phyloP scores from a whole-genome alignment of 2,329 filamentous ascomycete species.

The Ophiocordyceps australis region DNA sequence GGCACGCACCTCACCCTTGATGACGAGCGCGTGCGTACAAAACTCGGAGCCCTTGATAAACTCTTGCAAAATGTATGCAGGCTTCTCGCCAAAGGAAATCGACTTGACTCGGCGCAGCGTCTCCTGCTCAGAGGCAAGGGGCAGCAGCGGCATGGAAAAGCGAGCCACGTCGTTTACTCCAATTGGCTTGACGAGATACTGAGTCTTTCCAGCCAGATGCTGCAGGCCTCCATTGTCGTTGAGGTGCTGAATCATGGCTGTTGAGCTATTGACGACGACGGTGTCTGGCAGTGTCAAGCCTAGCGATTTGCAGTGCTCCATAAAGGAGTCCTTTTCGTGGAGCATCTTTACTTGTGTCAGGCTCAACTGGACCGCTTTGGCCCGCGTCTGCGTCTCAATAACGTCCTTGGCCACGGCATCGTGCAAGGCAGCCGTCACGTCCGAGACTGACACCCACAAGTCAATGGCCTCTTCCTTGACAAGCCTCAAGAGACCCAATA shows the following conservation, averaged over 20 bases:
- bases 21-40: slow-evolving; percentile 51
- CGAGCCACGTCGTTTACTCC: slow-evolving; percentile 41
- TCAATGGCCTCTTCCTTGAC: slow-evolving; percentile 42
- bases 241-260: slow-evolving; percentile 34
- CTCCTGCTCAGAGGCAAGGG: slow-evolving; percentile 28
- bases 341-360: slow-evolving; percentile 34
- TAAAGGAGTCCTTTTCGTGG: slow-evolving; percentile 49
- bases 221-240: slow-evolving; percentile 8
- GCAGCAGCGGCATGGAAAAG: slow-evolving; percentile 46
- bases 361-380: slow-evolving; percentile 46
- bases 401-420: slow-evolving; percentile 47
- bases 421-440: slow-evolving; percentile 44
- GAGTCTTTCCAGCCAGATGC: slow-evolving; percentile 9
- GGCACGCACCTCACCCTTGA: slow-evolving; percentile 43
- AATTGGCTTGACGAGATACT: slow-evolving; percentile 50
- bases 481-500: slow-evolving; percentile 35
- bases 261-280: slow-evolving; percentile 30
- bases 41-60: slow-evolving; percentile 45
- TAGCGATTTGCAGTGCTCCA: slow-evolving; percentile 32
- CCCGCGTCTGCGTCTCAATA: slow-evolving; percentile 36
- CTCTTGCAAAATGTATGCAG: slow-evolving; percentile 46
- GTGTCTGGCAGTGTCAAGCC: slow-evolving; percentile 35
- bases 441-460: slow-evolving; percentile 58
- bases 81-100: slow-evolving; percentile 23
- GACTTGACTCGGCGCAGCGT: slow-evolving; percentile 35